Evolutionary conservation across 257 asterid species (phyloP).

Genomic region (Echites panduratus): DNA sequence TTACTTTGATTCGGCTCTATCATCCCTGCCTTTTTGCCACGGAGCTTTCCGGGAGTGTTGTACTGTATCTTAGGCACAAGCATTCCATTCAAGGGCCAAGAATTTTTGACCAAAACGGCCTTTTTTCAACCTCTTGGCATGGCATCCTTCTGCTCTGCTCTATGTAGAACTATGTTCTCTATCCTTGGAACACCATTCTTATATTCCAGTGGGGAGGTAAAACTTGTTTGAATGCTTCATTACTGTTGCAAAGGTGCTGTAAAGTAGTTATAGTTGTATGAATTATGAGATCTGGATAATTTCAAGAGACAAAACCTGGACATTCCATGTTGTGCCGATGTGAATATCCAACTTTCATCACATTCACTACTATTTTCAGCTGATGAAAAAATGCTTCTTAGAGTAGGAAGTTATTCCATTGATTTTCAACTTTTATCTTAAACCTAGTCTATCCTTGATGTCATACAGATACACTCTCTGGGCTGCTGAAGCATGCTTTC

Average conservation of each 20-base stretch:
- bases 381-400: background rate
- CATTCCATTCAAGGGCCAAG: too few relatives aligned
- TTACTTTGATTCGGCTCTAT: too few relatives aligned
- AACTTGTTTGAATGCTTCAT: background rate
- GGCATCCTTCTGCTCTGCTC: too few relatives aligned
- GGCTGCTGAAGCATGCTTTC: constrained; percentile 89
- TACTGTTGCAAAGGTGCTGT: background rate
- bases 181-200: background rate
- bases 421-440: background rate
- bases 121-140: too few relatives aligned
- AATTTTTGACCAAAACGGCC: too few relatives aligned
- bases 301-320: background rate
- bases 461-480: constrained; percentile 64
- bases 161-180: too few relatives aligned
- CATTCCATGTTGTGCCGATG: background rate
- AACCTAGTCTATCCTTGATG: background rate
- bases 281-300: background rate
- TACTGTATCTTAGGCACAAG: too few relatives aligned
- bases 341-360: background rate
- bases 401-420: background rate
- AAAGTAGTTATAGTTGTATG: background rate
- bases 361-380: background rate
- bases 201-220: background rate
- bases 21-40: too few relatives aligned
- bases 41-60: too few relatives aligned